Evolutionary conservation across 2,329 filamentous ascomycete species (phyloP).

Genomic region (Botrytis fabae): DNA sequence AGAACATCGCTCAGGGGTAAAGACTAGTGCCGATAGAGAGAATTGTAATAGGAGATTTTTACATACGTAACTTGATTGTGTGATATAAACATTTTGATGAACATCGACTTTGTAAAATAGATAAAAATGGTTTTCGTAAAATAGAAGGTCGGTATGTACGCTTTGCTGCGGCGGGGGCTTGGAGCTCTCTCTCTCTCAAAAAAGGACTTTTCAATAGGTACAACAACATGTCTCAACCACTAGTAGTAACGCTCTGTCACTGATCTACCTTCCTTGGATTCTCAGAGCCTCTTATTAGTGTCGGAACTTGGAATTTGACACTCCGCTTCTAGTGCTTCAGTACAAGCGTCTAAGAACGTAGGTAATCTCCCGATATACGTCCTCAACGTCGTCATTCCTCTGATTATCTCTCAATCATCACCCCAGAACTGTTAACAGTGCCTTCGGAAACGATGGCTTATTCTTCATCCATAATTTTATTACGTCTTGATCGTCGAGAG

Average conservation of each 20-base stretch:
- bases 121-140: neutral
- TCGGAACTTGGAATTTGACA: neutral
- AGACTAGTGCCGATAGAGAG: neutral
- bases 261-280: neutral
- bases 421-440: no score
- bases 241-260: neutral
- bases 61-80: neutral
- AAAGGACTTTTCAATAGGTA: neutral
- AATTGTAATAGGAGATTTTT: neutral
- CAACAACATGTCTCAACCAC: neutral
- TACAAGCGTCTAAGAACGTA: neutral
- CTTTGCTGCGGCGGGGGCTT: neutral
- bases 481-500: neutral
- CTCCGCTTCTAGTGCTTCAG: neutral
- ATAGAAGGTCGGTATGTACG: neutral
- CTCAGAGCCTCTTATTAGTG: neutral
- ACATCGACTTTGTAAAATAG: neutral
- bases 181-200: neutral
- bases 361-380: fast-evolving
- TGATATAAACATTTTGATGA: neutral
- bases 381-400: neutral
- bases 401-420: neutral
- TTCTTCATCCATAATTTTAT: neutral
- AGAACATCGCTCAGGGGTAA: neutral
- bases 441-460: neutral